Percentiles rank a stretch among this genome's conserved stretches.
phyloP scores from a whole-genome alignment of 495 filamentous ascomycete genomes.

The Podospora comata region DNA sequence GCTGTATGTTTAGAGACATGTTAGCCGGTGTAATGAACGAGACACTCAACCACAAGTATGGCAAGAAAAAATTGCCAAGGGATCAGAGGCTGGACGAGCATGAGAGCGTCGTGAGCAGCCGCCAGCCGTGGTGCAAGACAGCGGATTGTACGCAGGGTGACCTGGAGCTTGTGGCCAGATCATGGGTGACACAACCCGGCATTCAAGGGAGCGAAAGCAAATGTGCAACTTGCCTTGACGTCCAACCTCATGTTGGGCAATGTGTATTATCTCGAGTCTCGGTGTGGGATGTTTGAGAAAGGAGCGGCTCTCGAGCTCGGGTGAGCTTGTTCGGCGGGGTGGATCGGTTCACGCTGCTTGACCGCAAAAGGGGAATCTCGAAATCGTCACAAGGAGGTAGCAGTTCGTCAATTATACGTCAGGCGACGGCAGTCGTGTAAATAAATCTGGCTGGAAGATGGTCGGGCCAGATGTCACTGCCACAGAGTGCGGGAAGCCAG shows the following conservation, averaged over 20 bases:
- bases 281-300: not conserved
- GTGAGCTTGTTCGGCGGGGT: constrained; percentile 29
- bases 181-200: constrained; percentile 17
- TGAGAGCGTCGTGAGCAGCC: not conserved
- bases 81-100: not conserved
- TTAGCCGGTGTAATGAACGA: constrained; percentile 12
- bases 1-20: constrained; percentile 34
- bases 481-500: not conserved
- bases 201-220: constrained; percentile 8
- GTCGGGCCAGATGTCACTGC: not conserved
- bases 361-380: constrained; percentile 14
- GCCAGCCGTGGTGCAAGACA: constrained; percentile 11
- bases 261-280: not conserved
- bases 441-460: constrained; percentile 7
- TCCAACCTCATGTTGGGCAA: constrained; percentile 76
- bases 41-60: not conserved
- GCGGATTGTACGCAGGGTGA: not conserved
- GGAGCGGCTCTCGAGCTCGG: constrained; percentile 13
- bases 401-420: not conserved
- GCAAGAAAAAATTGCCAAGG: constrained; percentile 1
- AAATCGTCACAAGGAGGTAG: constrained; percentile 13
- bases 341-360: constrained; percentile 13
- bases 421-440: not conserved
- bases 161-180: constrained; percentile 21
- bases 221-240: constrained; percentile 68